These are phyloP conservation scores for Ceratocystis harringtonii DNA, from an alignment of 2,329 filamentous ascomycete species.

Conservation along the genomic window DNA sequence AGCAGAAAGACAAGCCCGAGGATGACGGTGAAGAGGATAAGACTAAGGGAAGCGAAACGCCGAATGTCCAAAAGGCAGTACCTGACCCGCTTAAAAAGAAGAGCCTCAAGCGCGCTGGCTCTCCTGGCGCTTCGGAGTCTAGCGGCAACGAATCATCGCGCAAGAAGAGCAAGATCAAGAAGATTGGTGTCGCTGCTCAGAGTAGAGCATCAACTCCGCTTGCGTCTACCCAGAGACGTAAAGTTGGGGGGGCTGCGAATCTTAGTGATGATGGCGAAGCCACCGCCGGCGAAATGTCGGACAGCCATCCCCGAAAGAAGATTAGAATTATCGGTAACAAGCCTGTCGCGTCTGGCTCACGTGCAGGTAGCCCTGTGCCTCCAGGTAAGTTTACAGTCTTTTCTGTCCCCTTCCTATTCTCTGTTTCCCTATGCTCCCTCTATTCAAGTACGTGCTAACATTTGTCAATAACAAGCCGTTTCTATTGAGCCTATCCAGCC, in stretches of 20 bases:
- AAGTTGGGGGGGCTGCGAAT: conserved; percentile 37
- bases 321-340: conserved; percentile 38
- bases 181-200: conserved; percentile 25
- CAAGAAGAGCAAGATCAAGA: conserved; percentile 57
- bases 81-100: conserved; percentile 40
- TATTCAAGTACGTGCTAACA: no score
- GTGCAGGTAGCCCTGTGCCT: conserved; percentile 43
- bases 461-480: conserved; percentile 8
- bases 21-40: conserved; percentile 35
- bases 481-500: conserved; percentile 29
- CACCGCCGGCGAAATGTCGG: conserved; percentile 53
- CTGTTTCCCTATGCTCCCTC: no score
- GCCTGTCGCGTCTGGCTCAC: conserved; percentile 41
- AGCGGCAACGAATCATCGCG: conserved; percentile 82
- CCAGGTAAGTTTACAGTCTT: conserved; percentile 9
- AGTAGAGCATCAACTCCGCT: conserved; percentile 23
- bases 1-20: conserved; percentile 40
- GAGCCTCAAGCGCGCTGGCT: conserved; percentile 68
- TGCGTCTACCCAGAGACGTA: conserved; percentile 29
- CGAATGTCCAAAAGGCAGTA: conserved; percentile 32
- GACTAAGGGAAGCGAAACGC: conserved; percentile 41
- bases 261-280: conserved; percentile 62
- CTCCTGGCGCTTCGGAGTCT: conserved; percentile 75
- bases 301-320: conserved; percentile 35
- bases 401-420: no score